A percentile compares a stretch with the other conserved stretches of the same genome.
Evolutionary conservation across 164 flowering plant species (phyloP).

Genomic region (Annona cherimola): DNA sequence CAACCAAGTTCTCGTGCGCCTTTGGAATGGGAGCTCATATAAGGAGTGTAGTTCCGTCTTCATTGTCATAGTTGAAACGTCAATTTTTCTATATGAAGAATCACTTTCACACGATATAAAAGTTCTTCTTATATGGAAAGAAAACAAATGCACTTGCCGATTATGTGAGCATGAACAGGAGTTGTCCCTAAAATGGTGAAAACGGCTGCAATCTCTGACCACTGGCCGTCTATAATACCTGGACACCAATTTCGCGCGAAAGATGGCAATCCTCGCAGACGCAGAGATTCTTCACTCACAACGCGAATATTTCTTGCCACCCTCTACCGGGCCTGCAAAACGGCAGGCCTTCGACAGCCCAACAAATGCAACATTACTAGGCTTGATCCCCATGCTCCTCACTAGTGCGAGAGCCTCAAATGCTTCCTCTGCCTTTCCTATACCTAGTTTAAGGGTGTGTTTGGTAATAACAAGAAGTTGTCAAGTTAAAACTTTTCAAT

Average conservation of each 20-base stretch:
- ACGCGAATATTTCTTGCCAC: constrained; percentile 21
- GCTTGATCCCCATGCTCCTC: constrained; percentile 16
- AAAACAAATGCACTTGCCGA: constrained; percentile 10
- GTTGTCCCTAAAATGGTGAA: constrained; percentile 23
- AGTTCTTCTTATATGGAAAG: not conserved
- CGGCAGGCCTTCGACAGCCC: constrained; percentile 30
- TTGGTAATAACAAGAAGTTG: too few relatives aligned
- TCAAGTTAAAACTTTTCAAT: too few relatives aligned
- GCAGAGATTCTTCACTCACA: constrained; percentile 21
- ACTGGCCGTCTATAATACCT: constrained; percentile 15
- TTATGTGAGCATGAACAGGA: constrained; percentile 28
- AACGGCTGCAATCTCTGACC: constrained; percentile 23
- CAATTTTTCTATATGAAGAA: not conserved
- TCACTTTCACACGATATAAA: too few relatives aligned
- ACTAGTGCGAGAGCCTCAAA: constrained; percentile 15
- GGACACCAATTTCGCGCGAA: constrained; percentile 26
- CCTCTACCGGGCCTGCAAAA: constrained; percentile 22
- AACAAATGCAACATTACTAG: constrained; percentile 26
- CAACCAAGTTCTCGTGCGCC: too few relatives aligned
- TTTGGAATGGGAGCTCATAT: not conserved
- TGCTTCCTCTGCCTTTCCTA: constrained; percentile 28
- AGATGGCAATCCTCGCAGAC: constrained; percentile 22
- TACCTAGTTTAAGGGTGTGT: too few relatives aligned
- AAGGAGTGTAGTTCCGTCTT: not conserved
- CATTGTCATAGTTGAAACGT: not conserved